Evolutionary conservation across 106 monocot genomes (phyloP), one percentile per base, ranked within the genome.

Genomic region (Acorus gramineus): DNA sequence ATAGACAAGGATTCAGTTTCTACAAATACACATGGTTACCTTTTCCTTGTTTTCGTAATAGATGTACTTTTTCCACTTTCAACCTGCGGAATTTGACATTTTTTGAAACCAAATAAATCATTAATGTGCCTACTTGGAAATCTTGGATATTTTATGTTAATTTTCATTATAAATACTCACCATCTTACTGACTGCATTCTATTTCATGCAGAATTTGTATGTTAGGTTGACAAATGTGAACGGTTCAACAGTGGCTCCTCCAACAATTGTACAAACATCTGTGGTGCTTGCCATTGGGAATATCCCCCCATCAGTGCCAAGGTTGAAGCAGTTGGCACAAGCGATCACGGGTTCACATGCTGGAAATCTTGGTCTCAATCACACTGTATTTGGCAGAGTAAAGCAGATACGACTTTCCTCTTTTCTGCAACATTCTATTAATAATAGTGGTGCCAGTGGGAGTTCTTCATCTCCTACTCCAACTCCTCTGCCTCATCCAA

Each of bases 331-430:
- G 66, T 67, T 96, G 68, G 90, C 87, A 67, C 76, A 87, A 76
- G 85, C 75, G 47, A 85, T 91, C 6, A 61, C 60, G 61, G 80
- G 76, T 66, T 88, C 85, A 45, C 81, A 82, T 63, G 77, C 53
- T 28, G 87, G 78, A 65, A 96, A 96, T 44, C 84, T 96, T 72
- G 95, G 95, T 43, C 82, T 96, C 42, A 96, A 96, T 73, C 81
- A 90, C 64, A 90, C 85, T 55, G 74, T 96, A 28, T 96, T 96
- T 79, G 95, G 95, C 64, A 82, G 71, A 80, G 95, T 96, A 66
- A 96, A 90, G 76, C 95, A 96, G 78, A 80, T 96, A 45, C 77
- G 70, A 2, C 87, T 96, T 42, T 90, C 95, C 44, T 82, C 90
- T 13, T 96, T 76, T 72, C 82, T 90, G 53, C 84, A 79, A 62